Base-by-base conservation (phyloP, 768 basidiomycete genomes). In the Russula sp. region DNA sequence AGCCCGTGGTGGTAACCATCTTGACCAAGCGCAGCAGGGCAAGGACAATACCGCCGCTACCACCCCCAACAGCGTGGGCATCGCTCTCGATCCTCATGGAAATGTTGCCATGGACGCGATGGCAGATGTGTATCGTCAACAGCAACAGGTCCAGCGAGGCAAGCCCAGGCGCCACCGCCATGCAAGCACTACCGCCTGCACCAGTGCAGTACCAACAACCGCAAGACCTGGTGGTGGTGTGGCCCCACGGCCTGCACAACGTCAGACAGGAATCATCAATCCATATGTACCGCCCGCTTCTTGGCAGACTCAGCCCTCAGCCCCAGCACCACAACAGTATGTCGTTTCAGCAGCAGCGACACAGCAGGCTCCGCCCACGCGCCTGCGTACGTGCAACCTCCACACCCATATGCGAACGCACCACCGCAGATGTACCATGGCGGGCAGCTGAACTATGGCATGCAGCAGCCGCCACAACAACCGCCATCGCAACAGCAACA, bases 41-140 rank as follows among this genome's bases (percentile, higher is more conserved):
- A 70, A 32, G 64, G 59, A 14, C 77, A 70, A 32, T 75, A 77
- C 46, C 82, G 88, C n/a, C 0, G 80, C 87, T n/a, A 79, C 87
- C 16, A 91, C 88, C 62, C 88, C 88, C 34, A 92, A 89, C 63
- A 79, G 80, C n/a, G 80, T 92, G 4, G 93, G 94, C 3, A 95
- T 96, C 64, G 82, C 85, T 2, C 78, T 96, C 3, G 93, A 92
- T 67, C 86, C 88, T 0, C 83, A 79, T 63, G 94, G 94, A 9
- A 81, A 86, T 16, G 94, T 96, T 6, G 78, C 88, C 40, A 84
- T 88, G 65, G 94, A 96, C 74, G 81, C 83, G 46, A 85, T 94
- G 84, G 88, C 88, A 16, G 83, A 82, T 65, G 65, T 70, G 20
- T 79, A 77, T 69, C 64, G 66, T 13, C 70, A 66, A 11, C 72